Evolutionary conservation across 2,329 filamentous ascomycete species (phyloP).

Genomic region (Aspergillus tanneri): DNA sequence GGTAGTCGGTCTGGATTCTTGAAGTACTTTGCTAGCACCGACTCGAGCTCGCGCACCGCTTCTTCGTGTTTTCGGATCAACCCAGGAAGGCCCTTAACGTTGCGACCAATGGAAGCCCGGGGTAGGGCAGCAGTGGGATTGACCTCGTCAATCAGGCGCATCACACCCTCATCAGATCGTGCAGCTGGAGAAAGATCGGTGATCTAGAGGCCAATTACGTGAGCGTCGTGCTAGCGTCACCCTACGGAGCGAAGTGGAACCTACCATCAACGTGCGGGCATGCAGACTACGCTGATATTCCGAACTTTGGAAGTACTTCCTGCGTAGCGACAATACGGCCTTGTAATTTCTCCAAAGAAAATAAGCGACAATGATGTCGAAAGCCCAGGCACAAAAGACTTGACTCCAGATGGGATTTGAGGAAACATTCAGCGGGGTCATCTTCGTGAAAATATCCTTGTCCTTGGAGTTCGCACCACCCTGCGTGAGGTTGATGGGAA

Average conservation of each 20-base stretch:
- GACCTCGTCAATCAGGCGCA: constrained; percentile 76
- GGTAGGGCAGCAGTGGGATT: constrained; percentile 77
- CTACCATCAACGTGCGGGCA: constrained; percentile 61
- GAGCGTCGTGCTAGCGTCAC: neutral
- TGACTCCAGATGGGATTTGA: constrained; percentile 57
- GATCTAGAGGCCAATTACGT: constrained; percentile 50
- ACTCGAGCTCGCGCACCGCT: constrained; percentile 77
- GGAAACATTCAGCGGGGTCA: constrained; percentile 54
- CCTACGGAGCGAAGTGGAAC: constrained; percentile 7
- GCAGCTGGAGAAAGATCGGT: constrained; percentile 79
- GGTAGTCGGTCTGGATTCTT: constrained; percentile 82
- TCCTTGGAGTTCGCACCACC: constrained; percentile 37
- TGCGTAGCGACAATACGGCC: constrained; percentile 67
- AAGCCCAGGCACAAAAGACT: constrained; percentile 60
- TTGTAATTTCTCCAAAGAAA: constrained; percentile 92
- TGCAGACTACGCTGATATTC: constrained; percentile 89
- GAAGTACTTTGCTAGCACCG: constrained; percentile 82
- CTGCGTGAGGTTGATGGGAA: constrained; percentile 72
- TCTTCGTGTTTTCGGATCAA: constrained; percentile 82
- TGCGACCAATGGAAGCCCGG: constrained; percentile 79
- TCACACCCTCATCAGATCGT: constrained; percentile 81
- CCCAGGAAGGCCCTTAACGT: constrained; percentile 84
- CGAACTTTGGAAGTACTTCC: constrained; percentile 76
- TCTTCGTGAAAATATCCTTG: constrained; percentile 39
- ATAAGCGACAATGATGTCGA: constrained; percentile 71